Conservation (phyloP, 176 grass and related monocot species). For the Paspalum notatum region DNA sequence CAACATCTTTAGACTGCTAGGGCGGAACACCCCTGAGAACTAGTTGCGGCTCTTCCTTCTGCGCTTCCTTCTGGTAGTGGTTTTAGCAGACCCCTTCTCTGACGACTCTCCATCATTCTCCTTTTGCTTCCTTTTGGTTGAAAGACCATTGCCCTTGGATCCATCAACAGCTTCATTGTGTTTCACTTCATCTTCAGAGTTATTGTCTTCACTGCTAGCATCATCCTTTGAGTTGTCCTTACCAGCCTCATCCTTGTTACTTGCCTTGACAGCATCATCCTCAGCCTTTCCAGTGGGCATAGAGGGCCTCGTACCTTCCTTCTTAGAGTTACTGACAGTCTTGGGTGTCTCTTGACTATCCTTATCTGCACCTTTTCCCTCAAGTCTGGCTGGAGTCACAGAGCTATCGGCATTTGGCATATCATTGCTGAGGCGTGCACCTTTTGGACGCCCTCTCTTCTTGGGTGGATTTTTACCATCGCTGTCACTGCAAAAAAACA, state of each 20-base stretch:
- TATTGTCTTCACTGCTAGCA: slow-evolving; percentile 22
- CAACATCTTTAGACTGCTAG: slow-evolving; percentile 10
- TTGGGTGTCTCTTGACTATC: slow-evolving; percentile 40
- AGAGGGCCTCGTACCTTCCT: slow-evolving; percentile 36
- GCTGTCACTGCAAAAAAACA: slow-evolving; percentile 22
- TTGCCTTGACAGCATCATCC: slow-evolving; percentile 20
- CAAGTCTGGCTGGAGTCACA: slow-evolving; percentile 29
- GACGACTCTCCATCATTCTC: slow-evolving; percentile 35
- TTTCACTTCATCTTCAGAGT: slow-evolving; percentile 42
- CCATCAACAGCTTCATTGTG: slow-evolving; percentile 31
- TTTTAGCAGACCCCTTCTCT: slow-evolving; percentile 36
- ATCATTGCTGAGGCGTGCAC: slow-evolving; percentile 10
- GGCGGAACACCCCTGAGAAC: slow-evolving; percentile 10
- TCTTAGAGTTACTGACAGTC: slow-evolving; percentile 25
- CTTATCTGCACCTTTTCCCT: slow-evolving; percentile 36
- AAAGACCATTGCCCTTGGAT: slow-evolving; percentile 48
- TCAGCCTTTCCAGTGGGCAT: slow-evolving; percentile 22
- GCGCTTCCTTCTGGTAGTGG: slow-evolving; percentile 43
- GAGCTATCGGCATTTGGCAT: slow-evolving; percentile 33
- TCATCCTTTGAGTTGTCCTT: slow-evolving; percentile 38
- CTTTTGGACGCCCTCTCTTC: slow-evolving; percentile 62
- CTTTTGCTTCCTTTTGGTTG: slow-evolving; percentile 46
- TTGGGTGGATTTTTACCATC: slow-evolving; percentile 37
- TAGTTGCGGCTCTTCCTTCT: slow-evolving; percentile 41
- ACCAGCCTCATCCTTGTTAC: slow-evolving; percentile 28